These are phyloP conservation scores for Haplosporangium sp. DNA, from an alignment of 371 early-diverging fungal species.

Conservation along the genomic window DNA sequence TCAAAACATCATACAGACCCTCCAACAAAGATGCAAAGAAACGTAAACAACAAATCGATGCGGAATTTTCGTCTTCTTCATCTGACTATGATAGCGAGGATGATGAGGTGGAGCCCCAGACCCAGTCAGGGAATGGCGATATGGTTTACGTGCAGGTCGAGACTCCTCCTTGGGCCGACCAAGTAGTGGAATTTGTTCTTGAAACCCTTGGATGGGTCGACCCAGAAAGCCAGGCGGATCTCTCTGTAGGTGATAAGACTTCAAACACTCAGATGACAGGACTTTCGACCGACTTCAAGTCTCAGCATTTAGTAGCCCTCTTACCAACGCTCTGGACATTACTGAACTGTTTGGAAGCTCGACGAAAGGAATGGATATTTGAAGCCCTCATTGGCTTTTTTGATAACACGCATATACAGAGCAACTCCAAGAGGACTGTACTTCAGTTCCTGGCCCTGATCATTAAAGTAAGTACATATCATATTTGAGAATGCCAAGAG, in stretches of 20 bases:
- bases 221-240: slow-evolving; percentile 26
- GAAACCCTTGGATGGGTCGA: slow-evolving; percentile 60
- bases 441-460: slow-evolving; percentile 50
- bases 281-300: slow-evolving; percentile 57
- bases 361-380: slow-evolving; percentile 57
- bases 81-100: slow-evolving; percentile 40
- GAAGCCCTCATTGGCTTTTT: slow-evolving; percentile 52
- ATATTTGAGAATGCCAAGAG: neutral
- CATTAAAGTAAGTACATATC: slow-evolving; percentile 26
- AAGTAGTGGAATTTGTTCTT: slow-evolving; percentile 66
- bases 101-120: slow-evolving; percentile 12
- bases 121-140: neutral
- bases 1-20: slow-evolving; percentile 31
- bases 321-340: slow-evolving; percentile 73
- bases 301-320: slow-evolving; percentile 63
- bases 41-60: slow-evolving; percentile 6
- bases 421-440: slow-evolving; percentile 27
- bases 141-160: slow-evolving; percentile 40
- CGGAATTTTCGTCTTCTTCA: slow-evolving; percentile 9
- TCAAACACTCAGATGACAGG: slow-evolving; percentile 36
- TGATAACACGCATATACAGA: slow-evolving; percentile 34
- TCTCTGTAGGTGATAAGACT: slow-evolving; percentile 17
- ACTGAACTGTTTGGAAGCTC: slow-evolving; percentile 63
- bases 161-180: slow-evolving; percentile 64
- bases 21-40: slow-evolving; percentile 45